Conservation (phyloP, 495 filamentous ascomycete genomes). For the Cenococcum geophilum region DNA sequence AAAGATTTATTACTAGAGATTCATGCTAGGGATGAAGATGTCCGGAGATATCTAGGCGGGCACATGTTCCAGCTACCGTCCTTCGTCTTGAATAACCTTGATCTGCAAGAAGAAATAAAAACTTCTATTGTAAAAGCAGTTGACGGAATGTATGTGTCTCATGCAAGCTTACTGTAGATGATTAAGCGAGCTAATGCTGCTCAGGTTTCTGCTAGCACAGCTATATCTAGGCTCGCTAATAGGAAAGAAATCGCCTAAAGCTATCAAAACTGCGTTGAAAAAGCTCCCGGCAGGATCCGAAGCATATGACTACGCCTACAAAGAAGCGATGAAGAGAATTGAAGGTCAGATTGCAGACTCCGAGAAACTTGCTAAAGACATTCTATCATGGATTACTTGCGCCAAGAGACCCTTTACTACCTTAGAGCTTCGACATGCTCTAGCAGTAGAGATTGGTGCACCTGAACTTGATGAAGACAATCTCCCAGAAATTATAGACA, state of each 20-base stretch:
- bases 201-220: conserved; percentile 17
- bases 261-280: conserved; percentile 2
- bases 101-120: conserved; percentile 36
- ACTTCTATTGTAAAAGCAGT: conserved; percentile 30
- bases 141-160: conserved; percentile 42
- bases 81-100: conserved; percentile 19
- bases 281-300: neutral
- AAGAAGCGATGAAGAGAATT: conserved; percentile 43
- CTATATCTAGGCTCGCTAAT: conserved; percentile 11
- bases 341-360: conserved; percentile 31
- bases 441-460: conserved; percentile 38
- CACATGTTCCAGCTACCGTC: conserved; percentile 27
- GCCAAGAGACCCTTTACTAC: conserved; percentile 39
- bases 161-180: too few relatives aligned
- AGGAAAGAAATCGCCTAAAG: neutral
- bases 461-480: conserved; percentile 39
- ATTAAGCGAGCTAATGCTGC: neutral
- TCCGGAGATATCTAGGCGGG: conserved; percentile 35
- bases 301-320: conserved; percentile 36
- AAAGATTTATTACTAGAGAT: conserved; percentile 35
- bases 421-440: conserved; percentile 45
- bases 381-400: conserved; percentile 45
- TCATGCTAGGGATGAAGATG: conserved; percentile 37
- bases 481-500: conserved; percentile 35
- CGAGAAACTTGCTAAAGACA: conserved; percentile 33